These are phyloP conservation scores for Cadophora gregata DNA, from an alignment of 2,329 filamentous ascomycete species.

Conservation along the genomic window DNA sequence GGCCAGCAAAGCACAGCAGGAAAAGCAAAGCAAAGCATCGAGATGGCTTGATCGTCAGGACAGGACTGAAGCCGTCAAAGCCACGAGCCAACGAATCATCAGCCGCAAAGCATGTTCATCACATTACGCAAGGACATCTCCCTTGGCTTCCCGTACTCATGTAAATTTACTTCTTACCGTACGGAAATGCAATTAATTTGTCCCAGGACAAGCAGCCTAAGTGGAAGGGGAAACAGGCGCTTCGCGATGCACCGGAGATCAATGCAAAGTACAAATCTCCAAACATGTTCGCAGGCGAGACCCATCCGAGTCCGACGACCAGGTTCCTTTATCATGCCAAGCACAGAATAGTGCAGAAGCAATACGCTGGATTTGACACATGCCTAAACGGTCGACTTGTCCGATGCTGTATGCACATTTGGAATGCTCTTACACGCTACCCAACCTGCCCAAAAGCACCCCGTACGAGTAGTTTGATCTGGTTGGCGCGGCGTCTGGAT, in stretches of 20 bases:
- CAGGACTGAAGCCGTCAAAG: slow-evolving; percentile 12
- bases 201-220: slow-evolving; percentile 28
- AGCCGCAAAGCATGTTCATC: slow-evolving; percentile 13
- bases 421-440: slow-evolving; percentile 1
- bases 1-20: slow-evolving; percentile 6
- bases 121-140: background rate
- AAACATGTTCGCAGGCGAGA: slow-evolving; percentile 19
- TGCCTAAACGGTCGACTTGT: slow-evolving; percentile 19
- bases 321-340: slow-evolving; percentile 19
- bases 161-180: background rate
- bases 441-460: slow-evolving; percentile 7
- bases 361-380: slow-evolving; percentile 11
- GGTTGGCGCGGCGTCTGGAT: background rate
- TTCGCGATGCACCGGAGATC: slow-evolving; percentile 30
- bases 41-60: slow-evolving; percentile 6
- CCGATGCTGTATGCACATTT: slow-evolving; percentile 8
- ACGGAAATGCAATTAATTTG: slow-evolving; percentile 6
- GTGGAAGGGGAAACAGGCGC: slow-evolving; percentile 23
- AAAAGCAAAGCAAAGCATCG: slow-evolving; percentile 9
- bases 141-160: slow-evolving; percentile 7
- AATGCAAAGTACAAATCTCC: slow-evolving; percentile 21
- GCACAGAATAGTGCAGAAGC: background rate
- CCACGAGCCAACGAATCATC: slow-evolving; percentile 15
- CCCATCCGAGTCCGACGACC: slow-evolving; percentile 17
- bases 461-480: background rate